Base-by-base conservation (phyloP, 768 basidiomycete species). In the Lentinula detonsa region DNA sequence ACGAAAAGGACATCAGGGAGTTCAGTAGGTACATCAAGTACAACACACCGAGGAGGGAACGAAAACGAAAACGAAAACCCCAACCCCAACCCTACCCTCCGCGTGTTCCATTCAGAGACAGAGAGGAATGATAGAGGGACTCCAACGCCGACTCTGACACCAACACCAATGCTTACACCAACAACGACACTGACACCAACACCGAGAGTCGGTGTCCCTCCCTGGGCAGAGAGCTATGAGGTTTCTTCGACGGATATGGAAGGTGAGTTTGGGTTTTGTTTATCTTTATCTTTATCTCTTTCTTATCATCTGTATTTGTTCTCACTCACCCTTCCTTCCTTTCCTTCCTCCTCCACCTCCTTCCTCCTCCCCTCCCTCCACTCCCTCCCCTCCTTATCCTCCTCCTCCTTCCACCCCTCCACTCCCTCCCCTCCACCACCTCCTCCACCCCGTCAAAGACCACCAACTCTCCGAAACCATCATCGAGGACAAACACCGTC, bases 401-500 rank as follows among this genome's bases (percentile, higher is more conserved):
- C 37, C 13, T 37, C 37, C 37, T 37, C 37, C 11, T 8, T 39
- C 5, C 9, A 2, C 7, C 4, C 4, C 37, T 39, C 7, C 4
- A 13, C 4, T 4, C 0, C 11, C 37, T 4, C 5, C 4, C 42
- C 18, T 51, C 35, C 34, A 31, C 31, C 23, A 1, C 23, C 23
- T 8, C n/a, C 35, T 15, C 37, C 13, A 2, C 37, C 13, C 1
- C 13, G 34, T 61, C 34, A 35, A 43, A 81, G 84, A 84, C 67
- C 79, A 82, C 46, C 79, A 85, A 49, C 73, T 92, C 33, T 79
- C 81, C 3, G 91, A 95, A 63, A 92, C 94, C 53, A 81, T 93
- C 34, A 78, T 85, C 1, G 94, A 95, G 50, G 93, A 96, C 72
- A 96, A 93, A 67, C 88, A 94, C 70, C 84, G 94, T 16, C 78